Evolutionary conservation across 164 flowering plant species (phyloP), one percentile per base, ranked within the genome.

Genomic region (Chimonanthus salicifolius): DNA sequence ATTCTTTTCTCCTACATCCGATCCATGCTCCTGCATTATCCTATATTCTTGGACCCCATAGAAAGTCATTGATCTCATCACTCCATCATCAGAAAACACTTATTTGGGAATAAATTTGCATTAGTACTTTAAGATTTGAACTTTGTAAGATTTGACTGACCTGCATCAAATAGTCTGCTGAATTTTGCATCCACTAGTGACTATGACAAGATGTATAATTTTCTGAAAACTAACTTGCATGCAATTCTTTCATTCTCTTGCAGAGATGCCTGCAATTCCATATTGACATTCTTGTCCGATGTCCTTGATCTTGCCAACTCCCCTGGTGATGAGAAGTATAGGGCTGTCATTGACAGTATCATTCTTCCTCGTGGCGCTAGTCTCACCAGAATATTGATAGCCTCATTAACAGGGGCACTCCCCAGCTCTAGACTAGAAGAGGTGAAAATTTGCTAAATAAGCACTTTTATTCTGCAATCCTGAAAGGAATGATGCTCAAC

Each of bases 221-320:
- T 33, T 33, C 33, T 33, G 33, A 33, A 33, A 33, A 33, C 33
- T 33, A 1, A 33, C 33, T 33, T 33, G 33, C 33, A 13, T 54
- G 46, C 49, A 15, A 62, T 72, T 33, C 73, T 54, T 67, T 46
- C 65, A 43, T 47, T 49, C 13, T 4, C 70, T 64, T 89, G 86
- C 92, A 94, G 99, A 79, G 99, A 96, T 78, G 99, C 99, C 33
- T 94, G 91, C 78, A 92, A 81, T 80, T 96, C 99, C 70, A 94
- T 96, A 77, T 84, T 96, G 85, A 86, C 89, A 64, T 94, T 94
- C 88, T 80, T 96, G 67, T 83, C 97, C 1, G 99, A 96, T 79
- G 84, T 90, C 48, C 87, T 94, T 78, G 97, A 92, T 82, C 84
- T 95, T 68, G 85, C 83, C 69, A 89, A 87, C 67, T 88, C 94